phyloP scores from a whole-genome alignment of 495 filamentous ascomycete species.

The Aspergillus sparsus region DNA sequence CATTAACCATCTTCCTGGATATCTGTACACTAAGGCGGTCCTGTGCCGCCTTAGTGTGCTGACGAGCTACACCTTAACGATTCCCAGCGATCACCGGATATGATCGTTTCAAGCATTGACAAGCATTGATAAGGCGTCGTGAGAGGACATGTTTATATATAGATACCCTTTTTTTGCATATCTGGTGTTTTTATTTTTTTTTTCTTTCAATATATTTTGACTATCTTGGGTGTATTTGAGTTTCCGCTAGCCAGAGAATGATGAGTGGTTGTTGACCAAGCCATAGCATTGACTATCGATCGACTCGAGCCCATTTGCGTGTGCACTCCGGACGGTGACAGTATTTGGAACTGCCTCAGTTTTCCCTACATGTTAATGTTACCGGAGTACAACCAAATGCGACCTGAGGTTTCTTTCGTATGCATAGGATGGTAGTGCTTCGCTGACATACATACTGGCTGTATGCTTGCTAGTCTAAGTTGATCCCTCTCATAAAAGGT shows the following conservation, averaged over 20 bases:
- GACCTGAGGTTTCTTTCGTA: constrained; percentile 5
- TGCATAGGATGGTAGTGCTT: constrained; percentile 9
- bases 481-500: constrained; percentile 6
- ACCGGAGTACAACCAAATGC: constrained; percentile 13
- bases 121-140: constrained; percentile 16
- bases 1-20: too few species aligned
- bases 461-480: constrained; percentile 13
- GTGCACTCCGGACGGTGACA: constrained; percentile 14
- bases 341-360: not conserved
- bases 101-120: not conserved
- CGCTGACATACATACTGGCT: not conserved
- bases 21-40: too few species aligned
- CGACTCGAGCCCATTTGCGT: constrained; percentile 15
- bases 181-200: constrained; percentile 15
- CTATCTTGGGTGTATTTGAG: constrained; percentile 12
- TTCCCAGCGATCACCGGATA: not conserved
- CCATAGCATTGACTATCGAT: constrained; percentile 10
- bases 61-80: not conserved
- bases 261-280: constrained; percentile 13
- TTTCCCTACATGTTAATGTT: not conserved
- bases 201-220: constrained; percentile 20
- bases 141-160: constrained; percentile 4
- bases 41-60: too few species aligned
- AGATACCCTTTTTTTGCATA: constrained; percentile 21
- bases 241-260: constrained; percentile 12